Base-by-base conservation (phyloP, 2,329 filamentous ascomycete genomes). In the Ceratocystis lukuohia region DNA sequence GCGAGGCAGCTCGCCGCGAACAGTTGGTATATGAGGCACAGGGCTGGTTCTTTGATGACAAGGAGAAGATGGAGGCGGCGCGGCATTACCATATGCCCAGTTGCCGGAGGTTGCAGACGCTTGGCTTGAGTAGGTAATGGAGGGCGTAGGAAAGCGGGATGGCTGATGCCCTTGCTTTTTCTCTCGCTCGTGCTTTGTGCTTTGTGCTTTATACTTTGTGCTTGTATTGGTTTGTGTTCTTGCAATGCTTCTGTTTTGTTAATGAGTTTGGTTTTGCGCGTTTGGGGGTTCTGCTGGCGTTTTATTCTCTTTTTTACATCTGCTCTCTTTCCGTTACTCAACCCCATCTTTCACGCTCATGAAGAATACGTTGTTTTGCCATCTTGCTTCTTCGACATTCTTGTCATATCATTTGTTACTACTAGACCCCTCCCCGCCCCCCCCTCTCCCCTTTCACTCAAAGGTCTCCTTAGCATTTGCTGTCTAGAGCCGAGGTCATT, bases 11-110 rank as follows among this genome's bases (percentile, higher is more conserved):
- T 61, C 78, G 82, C 64, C 82, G 87, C 75, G 82, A 85, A 72
- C 80, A 85, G 69, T 79, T 91, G 75, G 79, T 86, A 69, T 85
- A 96, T 69, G 87, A 89, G 61, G 91, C 92, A 0, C 85, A 88
- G 71, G 92, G 92, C 2, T 96, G 91, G 88, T 91, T 96, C 73
- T 91, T 85, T 74, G 84, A 86, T 66, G 91, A 96, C 72, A 80
- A 85, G 64, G 86, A 87, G 69, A 91, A 91, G 79, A 84, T 96
- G 84, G 83, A 86, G 69, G 76, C 84, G 67, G 92, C 92, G 37
- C 76, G 80, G 44, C 75, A 75, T 20, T 81, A 77, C 69, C 76
- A 78, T 68, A 80, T 80, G 78, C 77, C 77, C 17, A 78, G 78
- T 65, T 87, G 84, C 72, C 75, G 79, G 68, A 76, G 81, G 69